Evolutionary conservation across 2,329 filamentous ascomycete species (phyloP).

Genomic region (Lachnellula suecica): DNA sequence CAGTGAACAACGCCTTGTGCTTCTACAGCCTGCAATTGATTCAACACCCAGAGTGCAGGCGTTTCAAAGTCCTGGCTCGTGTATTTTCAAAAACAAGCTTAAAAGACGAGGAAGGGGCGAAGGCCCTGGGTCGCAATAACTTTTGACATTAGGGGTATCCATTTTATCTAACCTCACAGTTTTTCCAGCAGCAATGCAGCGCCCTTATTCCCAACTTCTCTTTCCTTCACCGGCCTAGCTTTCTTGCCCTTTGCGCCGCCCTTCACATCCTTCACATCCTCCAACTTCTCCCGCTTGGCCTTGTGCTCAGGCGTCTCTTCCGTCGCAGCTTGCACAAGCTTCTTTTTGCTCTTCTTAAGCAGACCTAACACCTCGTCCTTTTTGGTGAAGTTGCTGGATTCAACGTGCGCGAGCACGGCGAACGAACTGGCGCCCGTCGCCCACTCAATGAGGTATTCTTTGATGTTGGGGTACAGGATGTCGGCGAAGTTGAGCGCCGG

Average conservation of each 20-base stretch:
- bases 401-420: conserved; percentile 77
- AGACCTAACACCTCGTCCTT: conserved; percentile 66
- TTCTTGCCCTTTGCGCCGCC: conserved; percentile 41
- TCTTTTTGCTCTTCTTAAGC: conserved; percentile 72
- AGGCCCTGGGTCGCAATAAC: background rate
- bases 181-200: conserved; percentile 60
- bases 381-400: conserved; percentile 69
- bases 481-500: conserved; percentile 80
- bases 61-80: no score
- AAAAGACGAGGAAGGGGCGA: background rate
- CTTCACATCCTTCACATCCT: conserved; percentile 41
- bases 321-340: conserved; percentile 65
- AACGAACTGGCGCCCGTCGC: conserved; percentile 85
- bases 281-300: conserved; percentile 42
- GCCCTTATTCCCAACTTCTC: conserved; percentile 59
- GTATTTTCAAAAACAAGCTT: no score
- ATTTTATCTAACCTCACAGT: conserved; percentile 35
- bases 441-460: conserved; percentile 75
- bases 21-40: no score
- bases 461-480: conserved; percentile 78
- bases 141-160: background rate
- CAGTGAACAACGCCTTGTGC: no score
- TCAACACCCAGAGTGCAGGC: no score
- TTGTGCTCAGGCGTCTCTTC: conserved; percentile 56
- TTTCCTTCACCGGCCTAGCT: conserved; percentile 36